Evolutionary conservation across 768 basidiomycete species (phyloP), one percentile per base, ranked within the genome.

Genomic region (Leccinellum luteum): DNA sequence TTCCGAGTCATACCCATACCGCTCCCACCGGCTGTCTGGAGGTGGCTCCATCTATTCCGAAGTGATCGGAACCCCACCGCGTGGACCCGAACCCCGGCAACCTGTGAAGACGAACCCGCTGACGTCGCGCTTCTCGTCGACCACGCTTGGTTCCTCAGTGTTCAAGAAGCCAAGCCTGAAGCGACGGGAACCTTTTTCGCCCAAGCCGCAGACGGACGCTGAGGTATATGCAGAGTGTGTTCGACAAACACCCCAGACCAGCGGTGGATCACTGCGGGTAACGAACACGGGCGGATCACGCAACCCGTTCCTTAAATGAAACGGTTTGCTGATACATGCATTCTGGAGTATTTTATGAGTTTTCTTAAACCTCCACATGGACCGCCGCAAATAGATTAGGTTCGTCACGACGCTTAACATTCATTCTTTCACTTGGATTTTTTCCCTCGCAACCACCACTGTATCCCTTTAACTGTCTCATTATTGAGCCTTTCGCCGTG

Each of bases 31-130:
- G 59, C 53, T 80, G 55, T 83, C 83, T 27, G 72, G 41, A 43
- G 41, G 72, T n/a, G 74, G 72, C 17, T 86, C 85, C 45, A 65
- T 92, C 38, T 92, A 86, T 70, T 84, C 88, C 56, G 82, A 87
- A 68, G 66, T 85, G 50, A 92, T 87, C 10, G 89, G 90, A 19
- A 66, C 76, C 34, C 83, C 83, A 60, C 79, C 81, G 31, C 75
- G 75, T 27, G 81, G 76, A 43, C 85, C 90, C 6, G 86, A 90
- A 64, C 83, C 88, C n/a, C 80, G 89, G n/a, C 81, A 86, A 70
- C 87, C 89, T 19, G 78, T 89, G 61, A 81, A 79, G 73, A 75
- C 71, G 41, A 74, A 78, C 30, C 67, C 75, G 32, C 64, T 78
- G 56, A 66, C 74, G 6, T 79, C 81, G 58, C 74, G 81, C 53